Conservation (phyloP, 2,329 filamentous ascomycete species). For the Trichoderma pleuroti region DNA sequence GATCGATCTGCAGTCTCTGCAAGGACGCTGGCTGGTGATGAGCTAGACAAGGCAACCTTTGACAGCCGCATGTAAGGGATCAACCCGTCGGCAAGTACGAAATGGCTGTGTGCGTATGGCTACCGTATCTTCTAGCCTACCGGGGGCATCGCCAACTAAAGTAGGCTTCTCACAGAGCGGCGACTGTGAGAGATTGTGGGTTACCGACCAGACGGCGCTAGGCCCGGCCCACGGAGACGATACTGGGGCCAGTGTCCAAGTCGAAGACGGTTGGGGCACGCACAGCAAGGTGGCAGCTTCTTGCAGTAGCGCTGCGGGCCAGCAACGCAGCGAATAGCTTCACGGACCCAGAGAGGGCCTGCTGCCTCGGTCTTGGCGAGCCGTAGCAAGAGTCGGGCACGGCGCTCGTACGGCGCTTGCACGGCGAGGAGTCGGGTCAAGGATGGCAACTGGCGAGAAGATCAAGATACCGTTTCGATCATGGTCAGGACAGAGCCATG, state of each 20-base stretch:
- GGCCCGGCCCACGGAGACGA: conserved; percentile 18
- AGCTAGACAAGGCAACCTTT: not conserved
- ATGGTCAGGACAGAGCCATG: not conserved
- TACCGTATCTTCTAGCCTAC: conserved; percentile 10
- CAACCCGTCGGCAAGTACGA: not conserved
- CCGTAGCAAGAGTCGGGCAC: not conserved
- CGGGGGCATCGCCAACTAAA: conserved; percentile 18
- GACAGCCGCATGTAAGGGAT: not conserved
- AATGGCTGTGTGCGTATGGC: not conserved
- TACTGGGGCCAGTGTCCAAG: not conserved
- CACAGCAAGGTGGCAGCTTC: not conserved
- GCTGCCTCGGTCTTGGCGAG: not conserved
- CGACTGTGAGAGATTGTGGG: not conserved
- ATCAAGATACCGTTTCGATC: not conserved
- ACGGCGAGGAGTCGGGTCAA: not conserved
- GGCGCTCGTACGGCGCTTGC: not conserved
- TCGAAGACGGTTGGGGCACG: conserved; percentile 1
- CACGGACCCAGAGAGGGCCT: not conserved
- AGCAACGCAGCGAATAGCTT: conserved; percentile 1
- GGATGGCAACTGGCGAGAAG: not conserved
- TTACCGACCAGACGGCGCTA: conserved; percentile 17
- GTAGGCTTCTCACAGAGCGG: conserved; percentile 13
- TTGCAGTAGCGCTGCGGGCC: conserved; percentile 7
- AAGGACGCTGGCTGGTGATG: not conserved
- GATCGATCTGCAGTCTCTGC: not conserved